phyloP scores from a whole-genome alignment of 2,329 filamentous ascomycete species.

The Aspergillus hortae region DNA sequence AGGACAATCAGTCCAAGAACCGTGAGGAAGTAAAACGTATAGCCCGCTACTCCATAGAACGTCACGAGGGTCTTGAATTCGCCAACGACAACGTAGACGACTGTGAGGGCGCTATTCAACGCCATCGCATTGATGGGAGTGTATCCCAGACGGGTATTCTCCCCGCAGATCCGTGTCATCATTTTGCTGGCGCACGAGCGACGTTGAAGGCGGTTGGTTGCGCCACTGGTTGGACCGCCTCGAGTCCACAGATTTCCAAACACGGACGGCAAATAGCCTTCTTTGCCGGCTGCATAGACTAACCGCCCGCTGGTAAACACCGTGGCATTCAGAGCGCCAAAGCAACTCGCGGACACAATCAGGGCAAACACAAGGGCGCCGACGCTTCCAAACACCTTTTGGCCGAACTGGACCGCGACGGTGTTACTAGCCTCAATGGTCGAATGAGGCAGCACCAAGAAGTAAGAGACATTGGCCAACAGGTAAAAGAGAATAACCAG shows the following conservation, averaged over 20 bases:
- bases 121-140: slow-evolving; percentile 91
- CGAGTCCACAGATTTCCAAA: slow-evolving; percentile 80
- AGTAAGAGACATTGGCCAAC: slow-evolving; percentile 88
- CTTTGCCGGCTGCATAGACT: slow-evolving; percentile 90
- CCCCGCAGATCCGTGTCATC: slow-evolving; percentile 64
- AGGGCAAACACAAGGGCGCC: slow-evolving; percentile 83
- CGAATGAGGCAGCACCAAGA: slow-evolving; percentile 79
- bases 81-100: slow-evolving; percentile 76
- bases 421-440: slow-evolving; percentile 87
- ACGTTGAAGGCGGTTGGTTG: slow-evolving; percentile 35
- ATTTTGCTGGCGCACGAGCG: slow-evolving; percentile 57
- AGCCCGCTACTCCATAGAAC: slow-evolving; percentile 96
- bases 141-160: slow-evolving; percentile 78
- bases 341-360: slow-evolving; percentile 85
- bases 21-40: slow-evolving; percentile 95
- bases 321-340: slow-evolving; percentile 90
- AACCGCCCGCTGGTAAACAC: slow-evolving; percentile 90
- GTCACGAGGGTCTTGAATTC: slow-evolving; percentile 90
- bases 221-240: slow-evolving; percentile 22
- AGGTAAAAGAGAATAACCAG: slow-evolving; percentile 88
- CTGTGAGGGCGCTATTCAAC: slow-evolving; percentile 72
- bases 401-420: slow-evolving; percentile 90
- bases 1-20: slow-evolving; percentile 91
- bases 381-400: slow-evolving; percentile 79
- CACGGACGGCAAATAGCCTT: slow-evolving; percentile 81